Evolutionary conservation across 2,329 filamentous ascomycete genomes (phyloP), one percentile per base, ranked within the genome.

Genomic region (Colletotrichum tabaci): DNA sequence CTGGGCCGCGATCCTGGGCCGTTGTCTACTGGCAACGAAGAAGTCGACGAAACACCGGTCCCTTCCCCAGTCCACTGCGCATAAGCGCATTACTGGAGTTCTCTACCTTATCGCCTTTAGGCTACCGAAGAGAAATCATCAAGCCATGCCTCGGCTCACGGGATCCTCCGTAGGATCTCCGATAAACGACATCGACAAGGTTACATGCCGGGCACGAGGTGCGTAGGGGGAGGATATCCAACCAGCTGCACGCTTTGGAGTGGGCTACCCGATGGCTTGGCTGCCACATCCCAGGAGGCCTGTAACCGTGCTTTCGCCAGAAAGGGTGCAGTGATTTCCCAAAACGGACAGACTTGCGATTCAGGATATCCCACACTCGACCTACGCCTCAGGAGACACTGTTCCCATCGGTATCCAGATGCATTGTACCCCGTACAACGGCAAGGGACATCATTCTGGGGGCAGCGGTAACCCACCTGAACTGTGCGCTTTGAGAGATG

Each of bases 271-370:
- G 57, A 49, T 50, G 46, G 53, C 68, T 58, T 71, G 68, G 65
- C 60, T 49, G 40, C 53, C 53, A 47, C 47, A 60, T 68, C 58
- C 67, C 23, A 44, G 67, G 18, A 60, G 5, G 40, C 38, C 52
- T 63, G 65, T 23, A 26, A 63, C 71, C 71, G 67, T 73, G 67
- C 71, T 71, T 49, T 60, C 56, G 26, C 58, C 67, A 4, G 35
- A 30, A 66, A 53, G 44, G 40, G 53, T 44, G 40, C 56, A 18
- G 21, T 56, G 65, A 30, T 71, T 73, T 71, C 71, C 72, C 72
- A 68, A 72, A 68, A 52, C 30, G 60, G 72, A 72, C 69, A 73
- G 60, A 66, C 60, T 73, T 73, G 72, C 72, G 72, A 73, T 57
- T 65, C 35, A 35, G 60, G 26, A 57, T 58, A 40, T 47, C 23